Evolutionary conservation across 2,329 filamentous ascomycete genomes (phyloP).

Genomic region (Phoma herbarum): DNA sequence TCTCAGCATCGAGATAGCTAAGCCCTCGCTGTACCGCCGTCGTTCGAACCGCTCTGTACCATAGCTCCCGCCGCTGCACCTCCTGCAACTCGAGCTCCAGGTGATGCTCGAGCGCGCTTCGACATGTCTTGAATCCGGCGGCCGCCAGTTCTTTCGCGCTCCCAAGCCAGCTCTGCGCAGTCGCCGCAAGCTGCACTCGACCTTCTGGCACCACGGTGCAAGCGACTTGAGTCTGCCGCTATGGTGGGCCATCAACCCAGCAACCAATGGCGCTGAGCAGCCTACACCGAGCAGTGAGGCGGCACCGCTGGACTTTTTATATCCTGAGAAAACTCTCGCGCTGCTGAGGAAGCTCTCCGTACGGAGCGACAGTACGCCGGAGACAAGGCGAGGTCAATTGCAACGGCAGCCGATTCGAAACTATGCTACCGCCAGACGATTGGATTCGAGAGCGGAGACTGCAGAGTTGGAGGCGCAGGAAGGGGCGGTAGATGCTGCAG

Average conservation of each 20-base stretch:
- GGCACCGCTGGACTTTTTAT: constrained; percentile 58
- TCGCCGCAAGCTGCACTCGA: constrained; percentile 62
- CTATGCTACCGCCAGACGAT: constrained; percentile 5
- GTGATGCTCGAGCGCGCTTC: constrained; percentile 68
- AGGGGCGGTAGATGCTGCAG: constrained; percentile 19
- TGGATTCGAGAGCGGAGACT: not conserved
- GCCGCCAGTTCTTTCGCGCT: constrained; percentile 60
- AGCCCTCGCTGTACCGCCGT: not conserved
- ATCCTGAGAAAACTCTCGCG: constrained; percentile 56
- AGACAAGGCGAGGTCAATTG: constrained; percentile 2
- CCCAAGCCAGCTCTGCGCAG: constrained; percentile 51
- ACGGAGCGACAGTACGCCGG: constrained; percentile 11
- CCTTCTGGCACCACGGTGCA: constrained; percentile 66
- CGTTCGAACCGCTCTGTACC: not conserved
- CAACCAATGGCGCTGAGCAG: constrained; percentile 19
- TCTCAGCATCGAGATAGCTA: not conserved
- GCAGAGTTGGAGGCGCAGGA: constrained; percentile 7
- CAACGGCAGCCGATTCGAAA: not conserved
- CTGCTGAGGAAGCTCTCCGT: constrained; percentile 45
- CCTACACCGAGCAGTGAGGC: constrained; percentile 16
- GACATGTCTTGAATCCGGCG: constrained; percentile 66
- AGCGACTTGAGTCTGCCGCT: constrained; percentile 55
- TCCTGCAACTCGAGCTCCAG: constrained; percentile 14
- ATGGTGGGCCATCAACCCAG: constrained; percentile 34
- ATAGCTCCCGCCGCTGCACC: not conserved